These are phyloP conservation scores for Tillandsia fasciculata DNA, from an alignment of 176 grass and related monocot species.

Conservation along the genomic window DNA sequence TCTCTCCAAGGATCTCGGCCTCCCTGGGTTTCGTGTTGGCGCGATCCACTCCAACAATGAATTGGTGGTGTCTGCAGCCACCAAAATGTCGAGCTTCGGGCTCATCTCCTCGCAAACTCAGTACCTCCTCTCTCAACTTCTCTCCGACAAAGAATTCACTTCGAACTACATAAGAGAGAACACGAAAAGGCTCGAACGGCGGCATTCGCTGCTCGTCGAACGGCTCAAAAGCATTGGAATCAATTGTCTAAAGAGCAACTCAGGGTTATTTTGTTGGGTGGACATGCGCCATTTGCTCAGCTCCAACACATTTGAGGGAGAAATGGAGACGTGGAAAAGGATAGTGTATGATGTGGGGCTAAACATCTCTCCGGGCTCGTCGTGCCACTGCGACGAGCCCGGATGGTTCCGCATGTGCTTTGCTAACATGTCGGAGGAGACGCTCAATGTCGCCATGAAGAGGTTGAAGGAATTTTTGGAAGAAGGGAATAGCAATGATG, in stretches of 20 bases:
- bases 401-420: constrained; percentile 96
- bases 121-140: constrained; percentile 56
- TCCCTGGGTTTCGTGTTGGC: constrained; percentile 79
- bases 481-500: not conserved
- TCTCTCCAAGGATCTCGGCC: constrained; percentile 91
- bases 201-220: constrained; percentile 43
- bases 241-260: constrained; percentile 51
- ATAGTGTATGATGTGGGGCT: constrained; percentile 70
- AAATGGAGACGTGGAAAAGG: constrained; percentile 93
- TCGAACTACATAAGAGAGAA: constrained; percentile 47
- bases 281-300: constrained; percentile 45
- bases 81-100: constrained; percentile 98
- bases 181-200: constrained; percentile 49
- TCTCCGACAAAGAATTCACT: constrained; percentile 59
- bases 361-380: constrained; percentile 80
- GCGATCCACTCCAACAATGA: constrained; percentile 76
- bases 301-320: constrained; percentile 37
- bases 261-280: constrained; percentile 87
- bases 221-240: constrained; percentile 36
- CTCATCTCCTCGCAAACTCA: constrained; percentile 90
- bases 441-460: constrained; percentile 52
- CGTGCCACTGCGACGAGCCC: constrained; percentile 87
- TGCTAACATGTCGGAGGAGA: constrained; percentile 79
- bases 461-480: constrained; percentile 45
- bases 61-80: constrained; percentile 58